Base-by-base conservation (phyloP, 192 early-diverging fungal species). In the Linnemannia elongata region DNA sequence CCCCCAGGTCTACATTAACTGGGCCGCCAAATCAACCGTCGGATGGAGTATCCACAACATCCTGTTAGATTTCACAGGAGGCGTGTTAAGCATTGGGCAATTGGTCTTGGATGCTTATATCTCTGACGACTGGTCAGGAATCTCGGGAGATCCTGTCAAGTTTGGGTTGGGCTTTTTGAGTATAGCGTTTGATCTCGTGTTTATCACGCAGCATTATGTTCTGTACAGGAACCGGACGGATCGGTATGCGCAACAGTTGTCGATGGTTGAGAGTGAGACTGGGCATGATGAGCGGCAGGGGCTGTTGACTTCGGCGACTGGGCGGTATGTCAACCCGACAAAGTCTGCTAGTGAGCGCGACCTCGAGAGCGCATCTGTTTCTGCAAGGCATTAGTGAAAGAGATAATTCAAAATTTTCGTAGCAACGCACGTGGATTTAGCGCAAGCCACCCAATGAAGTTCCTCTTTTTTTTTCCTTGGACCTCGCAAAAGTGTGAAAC, bases 41-140 rank as follows among this genome's bases (percentile, higher is more conserved):
- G 98, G 98, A 1, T 99, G 97, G 97, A 95, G 94, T 69, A 97
- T 98, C 68, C 92, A 94, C 68, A 97, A 96, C 74, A 97, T 98
- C 74, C 60, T 98, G 9, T 89, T 98, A 66, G 98, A 99, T 82
- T 95, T 96, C 38, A 93, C 94, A 27, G 98, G 98, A 44, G 98
- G 98, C 0, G 52, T 87, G 0, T 80, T 97, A 41, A 97, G 96
- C 33, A 89, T 97, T 73, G 63, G 90, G 2, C 98, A 99, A 83
- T 81, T 96, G 49, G 49, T 98, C 0, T 74, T 97, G 57, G 98
- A 99, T 88, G 92, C 90, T 8, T 93, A 66, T 24, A 74, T 87
- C 66, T 87, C 85, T 15, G 80, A 76, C 39, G 89, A 92, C 45
- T 82, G 80, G 80, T 92, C 92, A 4, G 82, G 85, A 13, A 81